Conservation (phyloP, 345 rosid genomes). For the Populus simonii region DNA sequence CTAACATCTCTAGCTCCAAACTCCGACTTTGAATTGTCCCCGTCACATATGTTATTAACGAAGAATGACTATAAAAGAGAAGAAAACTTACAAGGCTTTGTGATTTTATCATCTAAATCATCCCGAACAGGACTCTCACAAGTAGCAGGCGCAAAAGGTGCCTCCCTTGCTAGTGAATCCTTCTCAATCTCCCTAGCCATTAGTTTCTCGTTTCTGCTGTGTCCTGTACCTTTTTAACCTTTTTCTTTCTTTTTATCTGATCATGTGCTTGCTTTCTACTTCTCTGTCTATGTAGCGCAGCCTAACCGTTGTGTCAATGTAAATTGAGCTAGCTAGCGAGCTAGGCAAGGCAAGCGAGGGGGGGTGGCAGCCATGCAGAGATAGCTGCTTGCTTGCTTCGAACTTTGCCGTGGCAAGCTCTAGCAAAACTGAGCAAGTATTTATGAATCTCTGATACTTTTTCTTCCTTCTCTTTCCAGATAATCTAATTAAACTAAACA, state of each 20-base stretch:
- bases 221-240: not conserved
- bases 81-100: constrained; percentile 61
- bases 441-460: no score
- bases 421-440: not conserved
- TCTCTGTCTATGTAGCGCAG: not conserved
- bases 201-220: not conserved
- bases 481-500: no score
- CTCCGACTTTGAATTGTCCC: no score
- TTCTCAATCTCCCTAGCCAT: constrained; percentile 28
- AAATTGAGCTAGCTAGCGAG: not conserved
- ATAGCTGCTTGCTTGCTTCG: not conserved
- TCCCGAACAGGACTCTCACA: constrained; percentile 48
- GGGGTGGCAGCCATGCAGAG: constrained; percentile 18
- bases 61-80: not conserved
- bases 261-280: not conserved
- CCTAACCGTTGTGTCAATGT: not conserved
- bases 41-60: no score
- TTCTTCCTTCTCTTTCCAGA: not conserved
- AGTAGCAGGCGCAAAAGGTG: constrained; percentile 75
- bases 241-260: not conserved
- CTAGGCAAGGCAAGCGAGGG: not conserved
- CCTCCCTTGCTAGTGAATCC: constrained; percentile 58
- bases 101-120: constrained; percentile 62
- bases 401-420: not conserved
- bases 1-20: no score